These are phyloP conservation scores for Aspergillus sparsus DNA, from an alignment of 495 filamentous ascomycete genomes.

Conservation along the genomic window DNA sequence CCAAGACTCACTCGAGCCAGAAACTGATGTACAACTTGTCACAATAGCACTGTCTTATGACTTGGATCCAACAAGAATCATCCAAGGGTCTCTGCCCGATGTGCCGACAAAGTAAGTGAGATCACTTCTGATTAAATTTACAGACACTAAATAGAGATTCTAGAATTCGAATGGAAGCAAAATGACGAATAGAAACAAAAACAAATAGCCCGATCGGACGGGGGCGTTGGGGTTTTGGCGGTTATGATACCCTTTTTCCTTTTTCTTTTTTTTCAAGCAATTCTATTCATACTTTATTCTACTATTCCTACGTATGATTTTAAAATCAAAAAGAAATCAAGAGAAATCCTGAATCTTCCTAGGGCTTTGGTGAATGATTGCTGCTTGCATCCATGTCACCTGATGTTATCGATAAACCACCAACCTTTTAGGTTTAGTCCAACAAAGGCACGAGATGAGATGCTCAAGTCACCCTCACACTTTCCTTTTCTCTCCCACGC, in stretches of 20 bases:
- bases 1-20: slow-evolving; percentile 22
- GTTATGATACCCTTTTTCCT: slow-evolving; percentile 24
- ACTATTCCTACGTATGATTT: background rate
- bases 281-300: background rate
- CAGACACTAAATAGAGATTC: slow-evolving; percentile 25
- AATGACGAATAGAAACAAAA: slow-evolving; percentile 39
- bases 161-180: slow-evolving; percentile 72
- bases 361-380: background rate
- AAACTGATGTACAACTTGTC: slow-evolving; percentile 13
- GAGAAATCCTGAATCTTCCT: slow-evolving; percentile 7
- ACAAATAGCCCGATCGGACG: slow-evolving; percentile 5
- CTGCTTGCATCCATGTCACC: slow-evolving; percentile 11
- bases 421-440: background rate
- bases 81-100: slow-evolving; percentile 95
- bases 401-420: slow-evolving; percentile 27
- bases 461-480: slow-evolving; percentile 15
- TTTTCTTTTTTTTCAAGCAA: background rate
- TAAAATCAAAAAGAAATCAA: background rate
- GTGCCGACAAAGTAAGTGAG: slow-evolving; percentile 85
- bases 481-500: background rate
- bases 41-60: slow-evolving; percentile 84
- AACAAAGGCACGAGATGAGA: slow-evolving; percentile 3
- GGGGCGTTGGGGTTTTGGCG: slow-evolving; percentile 18
- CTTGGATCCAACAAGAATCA: slow-evolving; percentile 93
- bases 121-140: background rate